These are phyloP conservation scores for Thelonectria rubi DNA, from an alignment of 2,329 filamentous ascomycete species.

Conservation along the genomic window DNA sequence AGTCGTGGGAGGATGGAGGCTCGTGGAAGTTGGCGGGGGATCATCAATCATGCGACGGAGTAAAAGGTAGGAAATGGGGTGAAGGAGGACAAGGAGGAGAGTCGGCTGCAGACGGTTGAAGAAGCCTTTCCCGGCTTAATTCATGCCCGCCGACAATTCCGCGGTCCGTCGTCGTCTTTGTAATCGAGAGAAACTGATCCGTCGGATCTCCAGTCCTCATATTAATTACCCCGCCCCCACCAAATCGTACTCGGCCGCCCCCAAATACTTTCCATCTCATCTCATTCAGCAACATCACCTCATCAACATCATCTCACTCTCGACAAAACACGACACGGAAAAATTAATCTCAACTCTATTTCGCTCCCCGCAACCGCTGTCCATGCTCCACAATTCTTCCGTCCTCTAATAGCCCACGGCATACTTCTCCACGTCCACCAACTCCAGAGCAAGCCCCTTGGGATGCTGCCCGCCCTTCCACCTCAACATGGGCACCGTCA, in stretches of 20 bases:
- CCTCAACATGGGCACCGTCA: conserved; percentile 48
- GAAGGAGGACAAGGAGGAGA: not conserved
- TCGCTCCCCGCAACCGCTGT: too few relatives aligned
- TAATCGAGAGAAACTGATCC: not conserved
- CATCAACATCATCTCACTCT: not conserved
- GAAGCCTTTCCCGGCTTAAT: conserved; percentile 5
- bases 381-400: not conserved
- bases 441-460: conserved; percentile 35
- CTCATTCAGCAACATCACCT: not conserved
- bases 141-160: conserved; percentile 5
- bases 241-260: conserved; percentile 5
- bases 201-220: not conserved
- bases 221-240: conserved; percentile 22
- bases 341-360: not conserved
- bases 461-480: conserved; percentile 44
- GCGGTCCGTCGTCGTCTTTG: conserved; percentile 2
- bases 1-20: not conserved
- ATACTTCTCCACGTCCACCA: conserved; percentile 39
- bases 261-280: too few relatives aligned
- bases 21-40: conserved; percentile 20
- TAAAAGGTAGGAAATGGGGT: not conserved
- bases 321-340: not conserved
- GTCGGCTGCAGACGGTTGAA: conserved; percentile 19
- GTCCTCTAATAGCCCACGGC: conserved; percentile 16
- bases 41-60: conserved; percentile 23